Conservation (phyloP, 805 yeast genomes). For the Kluyveromyces nonfermentans region DNA sequence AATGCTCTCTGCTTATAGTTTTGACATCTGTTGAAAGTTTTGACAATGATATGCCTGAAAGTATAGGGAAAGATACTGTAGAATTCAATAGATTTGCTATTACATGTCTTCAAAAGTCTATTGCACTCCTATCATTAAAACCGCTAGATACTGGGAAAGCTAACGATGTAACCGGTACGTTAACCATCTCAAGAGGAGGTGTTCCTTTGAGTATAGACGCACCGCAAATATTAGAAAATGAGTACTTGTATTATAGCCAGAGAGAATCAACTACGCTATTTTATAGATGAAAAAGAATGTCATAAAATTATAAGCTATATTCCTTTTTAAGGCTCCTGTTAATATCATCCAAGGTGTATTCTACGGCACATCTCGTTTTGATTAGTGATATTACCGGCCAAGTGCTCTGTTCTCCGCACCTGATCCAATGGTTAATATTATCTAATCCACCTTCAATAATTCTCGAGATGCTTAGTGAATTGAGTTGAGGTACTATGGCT, state of each 20-base stretch:
- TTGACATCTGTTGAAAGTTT: constrained; percentile 14
- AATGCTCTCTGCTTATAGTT: constrained; percentile 21
- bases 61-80: constrained; percentile 13
- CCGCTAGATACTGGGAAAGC: constrained; percentile 79
- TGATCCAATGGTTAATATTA: constrained; percentile 81
- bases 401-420: constrained; percentile 83
- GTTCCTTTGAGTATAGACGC: constrained; percentile 20
- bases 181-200: constrained; percentile 52
- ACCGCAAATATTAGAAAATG: constrained; percentile 41
- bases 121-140: constrained; percentile 37
- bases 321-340: constrained; percentile 28
- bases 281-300: constrained; percentile 24
- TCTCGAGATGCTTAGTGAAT: constrained; percentile 62
- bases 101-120: constrained; percentile 17
- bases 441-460: constrained; percentile 71
- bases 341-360: constrained; percentile 74
- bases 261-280: constrained; percentile 43
- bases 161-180: constrained; percentile 66
- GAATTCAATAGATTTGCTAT: constrained; percentile 21
- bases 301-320: not conserved
- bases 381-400: constrained; percentile 86
- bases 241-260: constrained; percentile 49
- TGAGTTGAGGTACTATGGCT: constrained; percentile 80
- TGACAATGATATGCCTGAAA: constrained; percentile 11
- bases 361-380: constrained; percentile 84